Evolutionary conservation across 192 early-diverging fungal genomes (phyloP).

Genomic region (Ambispora gerdemannii): DNA sequence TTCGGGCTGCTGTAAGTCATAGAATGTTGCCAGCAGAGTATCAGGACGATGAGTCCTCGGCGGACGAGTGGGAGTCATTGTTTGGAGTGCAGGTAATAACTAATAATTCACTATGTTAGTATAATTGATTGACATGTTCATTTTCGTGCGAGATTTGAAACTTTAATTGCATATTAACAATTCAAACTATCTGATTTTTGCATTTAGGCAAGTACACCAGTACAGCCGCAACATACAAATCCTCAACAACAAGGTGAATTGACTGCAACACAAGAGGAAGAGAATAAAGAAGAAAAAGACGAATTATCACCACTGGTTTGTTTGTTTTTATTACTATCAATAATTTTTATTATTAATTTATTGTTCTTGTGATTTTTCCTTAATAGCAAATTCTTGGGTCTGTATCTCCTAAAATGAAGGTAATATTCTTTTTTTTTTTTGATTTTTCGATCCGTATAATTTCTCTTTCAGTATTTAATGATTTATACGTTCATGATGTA

Average conservation of each 20-base stretch:
- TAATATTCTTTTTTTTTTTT: no score
- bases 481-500: constrained; percentile 32
- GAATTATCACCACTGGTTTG: not conserved
- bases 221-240: not conserved
- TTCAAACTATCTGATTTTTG: not conserved
- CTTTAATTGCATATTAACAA: no score
- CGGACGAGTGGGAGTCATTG: not conserved
- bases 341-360: not conserved
- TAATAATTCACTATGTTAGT: not conserved
- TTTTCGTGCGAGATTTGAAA: no score
- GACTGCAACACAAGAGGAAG: not conserved
- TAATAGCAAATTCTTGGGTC: constrained; percentile 8
- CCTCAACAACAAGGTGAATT: not conserved
- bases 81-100: not conserved
- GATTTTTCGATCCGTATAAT: no score
- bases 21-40: not conserved
- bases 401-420: constrained; percentile 14
- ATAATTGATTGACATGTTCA: not conserved
- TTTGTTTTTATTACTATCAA: not conserved
- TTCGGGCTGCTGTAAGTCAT: not conserved
- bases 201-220: not conserved
- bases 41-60: not conserved
- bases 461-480: constrained; percentile 32
- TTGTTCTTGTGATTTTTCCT: not conserved
- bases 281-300: no score